Conservation (phyloP, 306 rosid genomes). For the Cicer arietinum region DNA sequence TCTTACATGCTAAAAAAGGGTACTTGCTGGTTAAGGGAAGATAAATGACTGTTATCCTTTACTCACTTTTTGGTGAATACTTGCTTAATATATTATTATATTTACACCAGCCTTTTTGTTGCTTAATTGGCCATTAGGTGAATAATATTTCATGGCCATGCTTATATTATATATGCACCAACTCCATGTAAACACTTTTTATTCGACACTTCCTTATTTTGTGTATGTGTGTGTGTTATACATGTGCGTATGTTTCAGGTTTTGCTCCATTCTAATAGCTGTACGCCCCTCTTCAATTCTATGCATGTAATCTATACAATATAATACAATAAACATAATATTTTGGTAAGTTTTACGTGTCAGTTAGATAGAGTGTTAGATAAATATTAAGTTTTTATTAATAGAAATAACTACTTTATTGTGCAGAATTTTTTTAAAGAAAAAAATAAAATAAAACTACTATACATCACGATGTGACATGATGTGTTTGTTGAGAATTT, state of each 20-base stretch:
- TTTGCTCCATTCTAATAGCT: not conserved
- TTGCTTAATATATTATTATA: conserved; percentile 37
- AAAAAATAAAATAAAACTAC: too few species aligned
- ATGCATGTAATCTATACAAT: not conserved
- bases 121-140: conserved; percentile 38
- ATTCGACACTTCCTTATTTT: not conserved
- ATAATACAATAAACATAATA: too few species aligned
- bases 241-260: not conserved
- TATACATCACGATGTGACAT: too few species aligned
- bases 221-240: not conserved
- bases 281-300: not conserved
- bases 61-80: conserved; percentile 40
- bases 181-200: conserved; percentile 29
- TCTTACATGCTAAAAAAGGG: conserved; percentile 4
- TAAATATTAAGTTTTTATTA: too few species aligned
- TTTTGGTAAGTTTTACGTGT: too few species aligned
- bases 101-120: conserved; percentile 39
- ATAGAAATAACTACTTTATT: too few species aligned
- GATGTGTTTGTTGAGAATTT: too few species aligned
- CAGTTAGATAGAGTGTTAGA: too few species aligned
- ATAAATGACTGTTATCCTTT: conserved; percentile 30
- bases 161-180: conserved; percentile 5
- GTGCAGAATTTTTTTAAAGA: too few species aligned
- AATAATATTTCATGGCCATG: conserved; percentile 39
- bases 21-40: conserved; percentile 28